phyloP scores from a whole-genome alignment of 257 asterid genomes.

The Oldenlandia corymbosa region DNA sequence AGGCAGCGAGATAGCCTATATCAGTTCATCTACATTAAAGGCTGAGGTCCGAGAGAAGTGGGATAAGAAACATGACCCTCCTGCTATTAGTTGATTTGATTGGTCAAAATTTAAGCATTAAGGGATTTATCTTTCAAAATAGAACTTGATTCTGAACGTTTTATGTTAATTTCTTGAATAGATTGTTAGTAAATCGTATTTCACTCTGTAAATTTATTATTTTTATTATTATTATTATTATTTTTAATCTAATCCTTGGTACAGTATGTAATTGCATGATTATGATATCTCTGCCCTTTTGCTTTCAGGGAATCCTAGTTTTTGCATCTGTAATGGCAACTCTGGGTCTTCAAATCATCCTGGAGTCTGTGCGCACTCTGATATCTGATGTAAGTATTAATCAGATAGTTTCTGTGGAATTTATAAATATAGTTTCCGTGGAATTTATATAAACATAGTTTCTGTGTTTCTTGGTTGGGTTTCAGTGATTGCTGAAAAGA shows the following conservation, averaged over 20 bases:
- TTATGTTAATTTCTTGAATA: neutral
- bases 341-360: conserved; percentile 46
- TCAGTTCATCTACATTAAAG: neutral
- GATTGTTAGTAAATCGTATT: neutral
- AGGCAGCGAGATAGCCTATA: neutral
- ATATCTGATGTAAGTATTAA: conserved; percentile 32
- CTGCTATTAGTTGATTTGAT: neutral
- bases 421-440: neutral
- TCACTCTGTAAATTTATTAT: neutral
- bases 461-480: conserved; percentile 13
- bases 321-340: conserved; percentile 62
- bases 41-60: neutral
- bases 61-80: neutral
- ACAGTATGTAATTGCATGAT: neutral
- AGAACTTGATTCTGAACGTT: neutral
- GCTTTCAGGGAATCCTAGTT: conserved; percentile 49
- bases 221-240: neutral
- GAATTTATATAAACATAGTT: neutral
- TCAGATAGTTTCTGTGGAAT: too few relatives aligned
- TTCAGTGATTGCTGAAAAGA: neutral
- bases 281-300: conserved; percentile 7
- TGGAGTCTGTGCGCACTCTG: conserved; percentile 45
- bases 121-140: neutral
- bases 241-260: neutral
- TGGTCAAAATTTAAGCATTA: neutral